phyloP scores from a whole-genome alignment of 78 protist genomes.

The Pigoraptor vietnamica region DNA sequence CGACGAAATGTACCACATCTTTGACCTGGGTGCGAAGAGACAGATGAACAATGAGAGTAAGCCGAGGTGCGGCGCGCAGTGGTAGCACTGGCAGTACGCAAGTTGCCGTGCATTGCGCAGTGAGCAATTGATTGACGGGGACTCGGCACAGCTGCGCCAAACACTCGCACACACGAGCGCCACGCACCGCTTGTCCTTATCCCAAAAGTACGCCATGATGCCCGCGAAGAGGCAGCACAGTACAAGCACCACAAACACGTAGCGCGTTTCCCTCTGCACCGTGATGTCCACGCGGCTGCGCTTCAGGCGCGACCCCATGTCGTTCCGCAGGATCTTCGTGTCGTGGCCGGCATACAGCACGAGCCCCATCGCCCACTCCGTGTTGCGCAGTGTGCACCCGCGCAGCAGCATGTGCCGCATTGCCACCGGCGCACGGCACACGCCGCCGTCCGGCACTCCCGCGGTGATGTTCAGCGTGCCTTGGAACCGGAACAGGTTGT shows the following conservation, averaged over 20 bases:
- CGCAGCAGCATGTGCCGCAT: constrained; percentile 27
- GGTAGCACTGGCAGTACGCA: too few species aligned
- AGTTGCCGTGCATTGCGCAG: too few species aligned
- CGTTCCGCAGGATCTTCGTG: constrained; percentile 71
- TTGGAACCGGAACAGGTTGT: constrained; percentile 1
- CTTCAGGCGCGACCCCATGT: constrained; percentile 3
- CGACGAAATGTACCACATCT: too few species aligned
- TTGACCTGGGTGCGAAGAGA: too few species aligned
- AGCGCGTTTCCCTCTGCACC: background rate
- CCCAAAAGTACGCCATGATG: background rate
- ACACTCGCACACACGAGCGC: too few species aligned
- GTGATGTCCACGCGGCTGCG: background rate
- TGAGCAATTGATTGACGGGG: too few species aligned
- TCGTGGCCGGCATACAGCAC: constrained; percentile 84
- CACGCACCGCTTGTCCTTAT: background rate
- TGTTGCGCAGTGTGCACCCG: constrained; percentile 70
- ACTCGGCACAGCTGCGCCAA: too few species aligned
- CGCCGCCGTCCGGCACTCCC: background rate
- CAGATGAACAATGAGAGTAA: too few species aligned
- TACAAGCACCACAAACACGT: background rate
- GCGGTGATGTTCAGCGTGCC: constrained; percentile 12
- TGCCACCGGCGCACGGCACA: constrained; percentile 1
- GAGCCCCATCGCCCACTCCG: constrained; percentile 70
- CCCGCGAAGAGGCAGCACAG: background rate
- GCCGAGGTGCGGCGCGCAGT: too few species aligned